Evolutionary conservation across 2,329 filamentous ascomycete genomes (phyloP).

Genomic region (Beauveria sp.): DNA sequence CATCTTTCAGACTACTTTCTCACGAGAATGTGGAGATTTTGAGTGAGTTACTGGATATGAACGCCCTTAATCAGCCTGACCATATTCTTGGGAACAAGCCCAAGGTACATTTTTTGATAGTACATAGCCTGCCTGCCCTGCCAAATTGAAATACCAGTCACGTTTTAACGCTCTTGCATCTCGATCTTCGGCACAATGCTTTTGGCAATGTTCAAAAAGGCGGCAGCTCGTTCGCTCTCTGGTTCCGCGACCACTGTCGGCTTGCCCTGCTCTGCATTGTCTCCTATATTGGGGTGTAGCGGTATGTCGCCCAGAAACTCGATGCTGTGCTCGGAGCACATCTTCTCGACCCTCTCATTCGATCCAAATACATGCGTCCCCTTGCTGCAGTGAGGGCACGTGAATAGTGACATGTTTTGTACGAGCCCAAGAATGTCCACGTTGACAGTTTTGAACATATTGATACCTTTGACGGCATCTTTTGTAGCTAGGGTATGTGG

Average conservation of each 20-base stretch:
- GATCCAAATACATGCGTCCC: conserved; percentile 69
- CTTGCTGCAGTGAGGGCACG: conserved; percentile 69
- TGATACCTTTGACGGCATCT: conserved; percentile 85
- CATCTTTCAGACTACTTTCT: conserved; percentile 4
- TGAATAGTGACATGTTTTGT: conserved; percentile 84
- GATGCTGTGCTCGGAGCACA: conserved; percentile 66
- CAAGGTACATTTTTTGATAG: background rate
- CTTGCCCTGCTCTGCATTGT: conserved; percentile 78
- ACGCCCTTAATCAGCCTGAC: background rate
- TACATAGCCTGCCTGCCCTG: background rate
- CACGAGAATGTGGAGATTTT: background rate
- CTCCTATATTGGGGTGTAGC: conserved; percentile 76
- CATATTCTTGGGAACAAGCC: background rate
- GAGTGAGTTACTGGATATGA: background rate
- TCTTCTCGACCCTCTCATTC: conserved; percentile 53
- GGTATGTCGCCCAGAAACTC: conserved; percentile 85
- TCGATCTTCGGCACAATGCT: conserved; percentile 40
- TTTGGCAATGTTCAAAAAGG: conserved; percentile 65
- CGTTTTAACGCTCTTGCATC: conserved; percentile 16
- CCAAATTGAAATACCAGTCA: background rate
- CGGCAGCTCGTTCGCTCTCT: conserved; percentile 59
- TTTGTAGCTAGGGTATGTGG: conserved; percentile 89
- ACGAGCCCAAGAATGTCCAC: conserved; percentile 80
- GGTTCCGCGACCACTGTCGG: conserved; percentile 88
- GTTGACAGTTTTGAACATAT: conserved; percentile 82